phyloP scores from a whole-genome alignment of 345 rosid species.

The Pistacia integerrima region DNA sequence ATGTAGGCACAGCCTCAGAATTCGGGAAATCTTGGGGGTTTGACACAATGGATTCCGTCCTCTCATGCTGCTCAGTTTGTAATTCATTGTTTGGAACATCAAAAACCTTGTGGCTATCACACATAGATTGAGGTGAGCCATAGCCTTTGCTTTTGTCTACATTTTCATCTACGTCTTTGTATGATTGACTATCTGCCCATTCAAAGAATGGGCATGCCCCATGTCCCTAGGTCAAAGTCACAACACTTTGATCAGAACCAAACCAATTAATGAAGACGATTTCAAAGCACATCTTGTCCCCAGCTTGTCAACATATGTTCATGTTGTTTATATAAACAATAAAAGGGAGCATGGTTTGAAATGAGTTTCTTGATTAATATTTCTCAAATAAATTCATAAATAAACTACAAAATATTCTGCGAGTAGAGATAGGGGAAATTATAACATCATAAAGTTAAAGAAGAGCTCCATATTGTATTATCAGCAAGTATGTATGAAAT shows the following conservation, averaged over 20 bases:
- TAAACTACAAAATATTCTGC: background rate
- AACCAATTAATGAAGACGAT: background rate
- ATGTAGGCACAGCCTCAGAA: background rate
- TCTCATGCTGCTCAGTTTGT: background rate
- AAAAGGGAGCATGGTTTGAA: background rate
- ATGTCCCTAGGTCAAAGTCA: constrained; percentile 34
- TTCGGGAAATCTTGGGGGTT: background rate
- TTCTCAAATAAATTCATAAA: background rate
- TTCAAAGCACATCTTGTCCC: background rate
- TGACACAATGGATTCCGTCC: background rate
- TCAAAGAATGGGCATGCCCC: constrained; percentile 49
- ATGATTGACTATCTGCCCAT: constrained; percentile 27
- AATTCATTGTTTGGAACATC: background rate
- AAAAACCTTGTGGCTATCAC: background rate
- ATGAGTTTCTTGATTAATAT: background rate
- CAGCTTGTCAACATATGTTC: background rate
- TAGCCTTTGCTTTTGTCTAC: background rate
- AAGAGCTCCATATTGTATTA: background rate
- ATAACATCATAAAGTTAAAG: background rate
- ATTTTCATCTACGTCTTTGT: background rate
- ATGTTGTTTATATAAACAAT: background rate
- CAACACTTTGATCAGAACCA: constrained; percentile 6
- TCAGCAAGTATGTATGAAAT: background rate
- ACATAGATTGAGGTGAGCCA: constrained; percentile 1
- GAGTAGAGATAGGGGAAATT: background rate